phyloP scores from a whole-genome alignment of 306 rosid species.

The Mimosa bimucronata region DNA sequence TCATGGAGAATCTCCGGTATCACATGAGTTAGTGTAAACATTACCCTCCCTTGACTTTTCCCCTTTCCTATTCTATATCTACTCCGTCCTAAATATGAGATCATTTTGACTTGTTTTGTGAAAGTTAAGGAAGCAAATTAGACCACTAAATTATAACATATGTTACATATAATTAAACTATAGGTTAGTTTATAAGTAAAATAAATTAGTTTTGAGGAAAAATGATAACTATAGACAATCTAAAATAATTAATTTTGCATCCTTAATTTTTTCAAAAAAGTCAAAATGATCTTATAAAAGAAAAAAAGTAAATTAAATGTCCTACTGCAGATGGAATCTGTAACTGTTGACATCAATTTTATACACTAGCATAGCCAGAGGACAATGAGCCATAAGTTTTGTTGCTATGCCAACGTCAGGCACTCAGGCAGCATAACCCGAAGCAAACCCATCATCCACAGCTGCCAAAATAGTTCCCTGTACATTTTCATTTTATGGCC shows the following conservation, averaged over 20 bases:
- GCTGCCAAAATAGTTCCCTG: conserved; percentile 43
- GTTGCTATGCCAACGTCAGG: conserved; percentile 54
- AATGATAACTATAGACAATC: too few relatives aligned
- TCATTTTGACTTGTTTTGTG: too few relatives aligned
- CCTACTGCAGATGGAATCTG: conserved; percentile 39
- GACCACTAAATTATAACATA: too few relatives aligned
- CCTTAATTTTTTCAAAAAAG: too few relatives aligned
- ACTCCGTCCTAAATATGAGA: too few relatives aligned
- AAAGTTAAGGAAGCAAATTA: too few relatives aligned
- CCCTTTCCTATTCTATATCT: conserved; percentile 32
- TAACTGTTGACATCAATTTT: conserved; percentile 42
- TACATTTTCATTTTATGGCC: conserved; percentile 36
- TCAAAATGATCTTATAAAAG: too few relatives aligned
- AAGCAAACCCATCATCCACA: conserved; percentile 30
- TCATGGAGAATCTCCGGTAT: conserved; percentile 53
- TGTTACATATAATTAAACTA: too few relatives aligned
- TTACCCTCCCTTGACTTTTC: conserved; percentile 25
- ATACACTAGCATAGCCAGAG: conserved; percentile 44
- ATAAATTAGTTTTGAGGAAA: too few relatives aligned
- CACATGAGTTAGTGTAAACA: conserved; percentile 58
- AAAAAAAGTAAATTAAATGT: conserved; percentile 12
- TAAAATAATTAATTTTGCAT: too few relatives aligned
- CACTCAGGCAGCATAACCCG: conserved; percentile 45
- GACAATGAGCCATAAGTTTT: conserved; percentile 51
- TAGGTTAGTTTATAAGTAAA: too few relatives aligned